phyloP scores from a whole-genome alignment of 345 rosid genomes.

The Corchorus capsularis region DNA sequence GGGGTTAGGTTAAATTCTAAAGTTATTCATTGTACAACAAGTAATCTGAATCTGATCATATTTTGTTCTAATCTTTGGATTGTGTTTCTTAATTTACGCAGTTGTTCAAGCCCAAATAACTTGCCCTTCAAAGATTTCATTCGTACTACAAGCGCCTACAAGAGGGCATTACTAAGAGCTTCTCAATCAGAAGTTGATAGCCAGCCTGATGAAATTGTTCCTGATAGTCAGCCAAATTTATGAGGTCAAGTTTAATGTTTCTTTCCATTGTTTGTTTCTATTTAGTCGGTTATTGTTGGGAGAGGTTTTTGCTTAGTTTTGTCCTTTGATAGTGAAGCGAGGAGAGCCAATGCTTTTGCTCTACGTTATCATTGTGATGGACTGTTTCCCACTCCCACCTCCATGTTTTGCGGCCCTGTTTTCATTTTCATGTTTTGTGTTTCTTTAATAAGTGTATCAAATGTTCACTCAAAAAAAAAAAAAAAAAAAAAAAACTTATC shows the following conservation, averaged over 20 bases:
- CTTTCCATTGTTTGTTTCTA: neutral
- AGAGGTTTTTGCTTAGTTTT: neutral
- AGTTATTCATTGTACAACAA: neutral
- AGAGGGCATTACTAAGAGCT: slow-evolving; percentile 53
- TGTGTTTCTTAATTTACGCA: slow-evolving; percentile 20
- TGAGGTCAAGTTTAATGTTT: neutral
- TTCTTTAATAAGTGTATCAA: too few relatives aligned
- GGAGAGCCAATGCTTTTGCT: neutral
- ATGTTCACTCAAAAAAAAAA: too few relatives aligned
- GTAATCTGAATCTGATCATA: neutral
- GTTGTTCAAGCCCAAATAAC: slow-evolving; percentile 28
- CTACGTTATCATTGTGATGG: neutral
- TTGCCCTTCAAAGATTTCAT: slow-evolving; percentile 44
- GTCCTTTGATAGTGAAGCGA: neutral
- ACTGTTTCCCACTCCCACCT: neutral
- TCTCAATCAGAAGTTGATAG: slow-evolving; percentile 46
- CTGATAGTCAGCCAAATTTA: slow-evolving; percentile 43
- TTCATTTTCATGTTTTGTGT: too few relatives aligned
- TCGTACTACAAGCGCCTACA: slow-evolving; percentile 55
- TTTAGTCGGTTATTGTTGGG: neutral
- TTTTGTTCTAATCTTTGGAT: neutral
- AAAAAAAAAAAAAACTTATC: too few relatives aligned
- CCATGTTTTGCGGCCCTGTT: neutral
- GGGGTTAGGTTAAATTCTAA: neutral
- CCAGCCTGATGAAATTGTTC: slow-evolving; percentile 50